phyloP scores from a whole-genome alignment of 2,329 filamentous ascomycete genomes.

The Cryphonectria parasitica region DNA sequence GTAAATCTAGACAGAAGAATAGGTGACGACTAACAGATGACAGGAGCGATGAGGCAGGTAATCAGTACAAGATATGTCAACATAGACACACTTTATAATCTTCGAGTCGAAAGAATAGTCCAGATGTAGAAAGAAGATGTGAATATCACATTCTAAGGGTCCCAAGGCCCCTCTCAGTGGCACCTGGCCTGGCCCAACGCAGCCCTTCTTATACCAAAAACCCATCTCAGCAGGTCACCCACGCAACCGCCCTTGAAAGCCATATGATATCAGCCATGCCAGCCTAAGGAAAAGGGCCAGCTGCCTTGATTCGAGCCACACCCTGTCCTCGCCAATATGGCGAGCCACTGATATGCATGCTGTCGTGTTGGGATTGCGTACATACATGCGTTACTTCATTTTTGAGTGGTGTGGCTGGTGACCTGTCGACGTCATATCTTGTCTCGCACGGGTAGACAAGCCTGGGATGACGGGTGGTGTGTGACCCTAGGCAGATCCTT shows the following conservation, averaged over 20 bases:
- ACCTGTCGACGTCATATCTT: conserved; percentile 20
- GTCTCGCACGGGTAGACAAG: background rate
- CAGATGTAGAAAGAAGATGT: background rate
- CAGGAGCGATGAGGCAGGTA: background rate
- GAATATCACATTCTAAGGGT: background rate
- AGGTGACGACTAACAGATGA: conserved; percentile 10
- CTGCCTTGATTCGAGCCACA: conserved; percentile 4
- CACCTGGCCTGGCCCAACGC: background rate
- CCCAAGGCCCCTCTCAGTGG: background rate
- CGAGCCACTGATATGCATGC: background rate
- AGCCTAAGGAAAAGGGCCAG: background rate
- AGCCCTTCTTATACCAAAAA: background rate
- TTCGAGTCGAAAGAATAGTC: too few relatives aligned
- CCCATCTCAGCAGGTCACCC: background rate
- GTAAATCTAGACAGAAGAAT: too few relatives aligned
- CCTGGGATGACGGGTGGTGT: background rate
- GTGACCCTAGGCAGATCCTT: background rate
- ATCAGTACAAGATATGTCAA: conserved; percentile 7
- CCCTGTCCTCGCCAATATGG: background rate
- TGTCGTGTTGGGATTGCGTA: background rate
- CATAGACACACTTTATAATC: background rate
- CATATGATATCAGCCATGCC: conserved; percentile 2
- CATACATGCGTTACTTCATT: background rate
- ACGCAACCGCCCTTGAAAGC: background rate
- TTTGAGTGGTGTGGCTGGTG: conserved; percentile 12